A percentile compares a stretch with the other conserved stretches of the same genome.
Evolutionary conservation across 192 early-diverging fungal species (phyloP).

Genomic region (Podila clonocystis): DNA sequence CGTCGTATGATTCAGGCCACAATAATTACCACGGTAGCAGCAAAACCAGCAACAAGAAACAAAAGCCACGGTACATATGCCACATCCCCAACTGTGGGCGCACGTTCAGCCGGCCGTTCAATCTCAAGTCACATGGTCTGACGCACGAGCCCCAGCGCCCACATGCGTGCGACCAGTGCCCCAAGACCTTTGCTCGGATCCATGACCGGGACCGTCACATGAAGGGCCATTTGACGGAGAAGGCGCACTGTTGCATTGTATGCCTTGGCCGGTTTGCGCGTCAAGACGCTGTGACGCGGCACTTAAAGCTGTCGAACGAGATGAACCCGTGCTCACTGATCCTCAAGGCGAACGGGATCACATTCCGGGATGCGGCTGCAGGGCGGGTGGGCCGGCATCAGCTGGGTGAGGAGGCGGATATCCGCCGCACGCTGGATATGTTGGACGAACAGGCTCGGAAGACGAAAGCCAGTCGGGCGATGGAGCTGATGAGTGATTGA

Average conservation of each 20-base stretch:
- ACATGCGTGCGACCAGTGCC: conserved; percentile 73
- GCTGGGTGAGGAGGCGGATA: conserved; percentile 16
- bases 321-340: conserved; percentile 33
- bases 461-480: background rate
- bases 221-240: conserved; percentile 74
- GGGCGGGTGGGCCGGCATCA: conserved; percentile 8
- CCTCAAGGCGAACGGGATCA: conserved; percentile 4
- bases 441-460: conserved; percentile 17
- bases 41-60: conserved; percentile 2
- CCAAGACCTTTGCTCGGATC: conserved; percentile 81
- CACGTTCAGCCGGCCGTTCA: conserved; percentile 74
- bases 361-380: conserved; percentile 24
- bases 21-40: background rate
- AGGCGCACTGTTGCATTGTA: conserved; percentile 71
- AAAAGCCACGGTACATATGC: conserved; percentile 17
- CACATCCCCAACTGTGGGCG: conserved; percentile 19
- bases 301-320: conserved; percentile 29
- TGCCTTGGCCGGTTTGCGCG: conserved; percentile 73
- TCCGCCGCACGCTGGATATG: conserved; percentile 10
- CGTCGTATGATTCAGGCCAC: background rate
- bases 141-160: conserved; percentile 76
- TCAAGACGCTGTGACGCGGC: conserved; percentile 43
- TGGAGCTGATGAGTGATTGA: background rate
- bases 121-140: conserved; percentile 75
- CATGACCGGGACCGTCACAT: conserved; percentile 80